Percentiles rank a stretch among this genome's conserved stretches.
phyloP scores from a whole-genome alignment of 345 rosid species.

The Boechera retrofracta region DNA sequence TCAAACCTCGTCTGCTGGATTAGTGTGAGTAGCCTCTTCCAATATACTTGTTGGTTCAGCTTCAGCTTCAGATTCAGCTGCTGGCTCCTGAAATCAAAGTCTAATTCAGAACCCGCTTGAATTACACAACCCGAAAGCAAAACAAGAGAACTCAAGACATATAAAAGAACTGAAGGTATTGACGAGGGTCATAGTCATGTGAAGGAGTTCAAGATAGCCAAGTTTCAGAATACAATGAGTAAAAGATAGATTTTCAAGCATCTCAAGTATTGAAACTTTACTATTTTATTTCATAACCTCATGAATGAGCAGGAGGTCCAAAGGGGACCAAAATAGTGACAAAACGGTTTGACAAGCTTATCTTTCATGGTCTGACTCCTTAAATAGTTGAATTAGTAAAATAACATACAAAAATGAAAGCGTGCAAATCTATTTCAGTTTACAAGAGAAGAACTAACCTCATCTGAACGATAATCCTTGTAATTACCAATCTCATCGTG shows the following conservation, averaged over 20 bases:
- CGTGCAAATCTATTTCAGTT: slow-evolving; percentile 18
- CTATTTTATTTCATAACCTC: slow-evolving; percentile 16
- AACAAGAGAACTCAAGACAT: slow-evolving; percentile 8
- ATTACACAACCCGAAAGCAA: slow-evolving; percentile 7
- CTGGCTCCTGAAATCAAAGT: slow-evolving; percentile 40
- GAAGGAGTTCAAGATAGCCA: slow-evolving; percentile 1
- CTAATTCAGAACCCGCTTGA: slow-evolving; percentile 39
- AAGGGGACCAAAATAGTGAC: slow-evolving; percentile 5
- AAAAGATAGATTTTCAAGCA: slow-evolving; percentile 3
- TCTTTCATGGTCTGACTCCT: slow-evolving; percentile 14
- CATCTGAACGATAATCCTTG: slow-evolving; percentile 59
- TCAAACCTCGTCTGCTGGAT: slow-evolving; percentile 51
- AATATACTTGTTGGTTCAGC: slow-evolving; percentile 44
- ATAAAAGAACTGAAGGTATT: not conserved
- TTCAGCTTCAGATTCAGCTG: slow-evolving; percentile 45
- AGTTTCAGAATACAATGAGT: not conserved
- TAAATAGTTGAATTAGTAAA: not conserved
- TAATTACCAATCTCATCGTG: slow-evolving; percentile 57
- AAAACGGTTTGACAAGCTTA: not conserved
- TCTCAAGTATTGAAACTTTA: not conserved
- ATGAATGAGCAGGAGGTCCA: slow-evolving; percentile 1
- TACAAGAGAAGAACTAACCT: slow-evolving; percentile 57
- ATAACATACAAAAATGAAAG: not conserved
- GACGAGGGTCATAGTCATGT: slow-evolving; percentile 5
- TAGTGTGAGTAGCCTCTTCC: slow-evolving; percentile 44